Conservation (phyloP, 345 rosid genomes). For the Brassica incana region DNA sequence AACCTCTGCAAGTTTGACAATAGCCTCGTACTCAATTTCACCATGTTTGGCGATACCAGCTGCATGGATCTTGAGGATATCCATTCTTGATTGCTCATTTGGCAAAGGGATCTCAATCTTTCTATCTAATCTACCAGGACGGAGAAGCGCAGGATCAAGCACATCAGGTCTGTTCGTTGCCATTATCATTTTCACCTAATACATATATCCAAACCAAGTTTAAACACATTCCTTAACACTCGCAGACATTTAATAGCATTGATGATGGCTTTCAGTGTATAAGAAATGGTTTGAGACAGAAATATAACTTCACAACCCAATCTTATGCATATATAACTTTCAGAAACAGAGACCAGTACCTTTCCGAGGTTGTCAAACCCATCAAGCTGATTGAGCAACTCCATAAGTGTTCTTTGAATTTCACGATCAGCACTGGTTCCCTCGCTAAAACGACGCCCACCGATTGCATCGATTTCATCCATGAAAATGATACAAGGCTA, state of each 20-base stretch:
- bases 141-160: slow-evolving; percentile 95
- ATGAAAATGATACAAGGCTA: slow-evolving; percentile 98
- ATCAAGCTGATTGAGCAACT: slow-evolving; percentile 96
- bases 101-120: slow-evolving; percentile 97
- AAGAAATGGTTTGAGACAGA: not conserved
- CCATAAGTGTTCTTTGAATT: slow-evolving; percentile 97
- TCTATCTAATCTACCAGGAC: slow-evolving; percentile 89
- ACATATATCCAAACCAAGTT: not conserved
- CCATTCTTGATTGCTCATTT: slow-evolving; percentile 96
- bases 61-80: slow-evolving; percentile 95
- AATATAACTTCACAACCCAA: not conserved
- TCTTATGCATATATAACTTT: not conserved
- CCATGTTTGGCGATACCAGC: slow-evolving; percentile 96
- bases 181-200: slow-evolving; percentile 97
- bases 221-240: not conserved
- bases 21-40: slow-evolving; percentile 94
- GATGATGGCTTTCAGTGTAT: not conserved
- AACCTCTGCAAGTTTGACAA: slow-evolving; percentile 97
- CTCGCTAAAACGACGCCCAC: slow-evolving; percentile 97
- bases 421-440: slow-evolving; percentile 99
- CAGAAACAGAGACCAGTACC: slow-evolving; percentile 44
- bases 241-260: not conserved
- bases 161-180: slow-evolving; percentile 98
- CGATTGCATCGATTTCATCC: slow-evolving; percentile 99
- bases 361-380: slow-evolving; percentile 97